Base-by-base conservation (phyloP, 2,329 filamentous ascomycete species). In the Ophiostoma quercus region DNA sequence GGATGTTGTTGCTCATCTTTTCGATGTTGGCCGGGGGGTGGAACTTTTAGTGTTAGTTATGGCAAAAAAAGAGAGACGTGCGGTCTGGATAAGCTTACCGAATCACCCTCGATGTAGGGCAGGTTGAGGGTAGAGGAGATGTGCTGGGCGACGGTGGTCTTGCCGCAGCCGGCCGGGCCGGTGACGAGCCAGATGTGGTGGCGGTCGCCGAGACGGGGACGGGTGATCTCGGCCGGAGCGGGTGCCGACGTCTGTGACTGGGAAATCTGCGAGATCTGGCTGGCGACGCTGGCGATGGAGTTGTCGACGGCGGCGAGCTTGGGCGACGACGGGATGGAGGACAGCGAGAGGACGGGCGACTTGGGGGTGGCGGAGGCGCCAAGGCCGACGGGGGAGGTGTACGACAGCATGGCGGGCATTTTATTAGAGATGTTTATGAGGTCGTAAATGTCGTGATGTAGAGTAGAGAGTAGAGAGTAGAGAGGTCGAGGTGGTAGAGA, bases 1-100 rank as follows among this genome's bases (percentile, higher is more conserved):
- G 93, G 70, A 88, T 89, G 74, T 92, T 92, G 74, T 84, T 85
- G 76, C 86, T 84, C 95, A 99, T 99, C 81, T 98, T 99, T 69
- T 94, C 89, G 75, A 94, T 89, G 80, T 94, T 97, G 76, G 90
- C 84, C 41, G 85, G 81, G 0, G 92, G 88, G 74, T 93, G 91
- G 77, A 89, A 97, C 88, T 65, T 65, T 11, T 1, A 11, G 7
- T 90, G 74, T 32, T 16, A 57, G 29, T 7, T 22, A 8, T 41
- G n/a, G 34, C 25, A 29, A 47, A 37, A 60, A 65, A 68, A 67
- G 32, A 69, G 32, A 47, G 14, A 68, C 34, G 34, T 34, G 34
- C 34, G 4, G 34, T n/a, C 14, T 2, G 47, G 8, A 68, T 3
- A 57, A 19, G 25, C 73, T 74, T 85, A 93, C 91, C 80, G 90